A percentile compares a stretch with the other conserved stretches of the same genome.
Conservation (phyloP, 2,329 filamentous ascomycete species). For the Venturia oleaginea region DNA sequence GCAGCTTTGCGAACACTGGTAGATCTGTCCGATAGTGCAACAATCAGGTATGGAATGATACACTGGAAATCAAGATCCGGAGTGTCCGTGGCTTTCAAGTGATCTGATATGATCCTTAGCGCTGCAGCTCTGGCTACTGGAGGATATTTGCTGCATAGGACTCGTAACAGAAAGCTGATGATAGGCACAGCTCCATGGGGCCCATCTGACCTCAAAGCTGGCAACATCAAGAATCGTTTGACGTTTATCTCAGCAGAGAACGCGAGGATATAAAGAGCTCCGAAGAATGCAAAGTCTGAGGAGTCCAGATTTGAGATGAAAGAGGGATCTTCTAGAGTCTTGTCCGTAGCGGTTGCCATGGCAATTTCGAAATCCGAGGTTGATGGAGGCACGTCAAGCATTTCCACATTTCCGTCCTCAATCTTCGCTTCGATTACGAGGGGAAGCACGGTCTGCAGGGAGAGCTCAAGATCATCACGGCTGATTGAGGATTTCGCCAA, state of each 20-base stretch:
- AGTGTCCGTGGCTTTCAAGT: slow-evolving; percentile 18
- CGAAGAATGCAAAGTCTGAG: slow-evolving; percentile 22
- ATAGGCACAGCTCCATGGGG: slow-evolving; percentile 57
- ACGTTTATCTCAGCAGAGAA: slow-evolving; percentile 2
- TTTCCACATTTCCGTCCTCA: slow-evolving; percentile 42
- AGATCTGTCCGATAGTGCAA: slow-evolving; percentile 65
- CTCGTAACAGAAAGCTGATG: slow-evolving; percentile 64
- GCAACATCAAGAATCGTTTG: neutral
- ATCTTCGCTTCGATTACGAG: slow-evolving; percentile 24
- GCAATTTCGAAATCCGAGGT: slow-evolving; percentile 15
- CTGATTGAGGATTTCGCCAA: neutral
- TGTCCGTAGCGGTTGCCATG: slow-evolving; percentile 17
- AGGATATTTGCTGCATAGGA: slow-evolving; percentile 65
- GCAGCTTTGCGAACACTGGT: slow-evolving; percentile 69
- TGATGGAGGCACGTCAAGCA: slow-evolving; percentile 32
- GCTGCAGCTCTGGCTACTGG: slow-evolving; percentile 24
- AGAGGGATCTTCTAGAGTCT: neutral
- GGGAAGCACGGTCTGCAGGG: slow-evolving; percentile 36
- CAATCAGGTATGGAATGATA: slow-evolving; percentile 71
- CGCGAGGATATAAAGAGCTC: neutral
- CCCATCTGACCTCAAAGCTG: slow-evolving; percentile 38
- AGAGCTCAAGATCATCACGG: slow-evolving; percentile 15
- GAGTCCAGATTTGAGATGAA: slow-evolving; percentile 19
- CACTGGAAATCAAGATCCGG: slow-evolving; percentile 62
- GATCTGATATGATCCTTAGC: slow-evolving; percentile 16